Conservation (phyloP, 129 eudicot species). For the Pulicaria dysenterica region DNA sequence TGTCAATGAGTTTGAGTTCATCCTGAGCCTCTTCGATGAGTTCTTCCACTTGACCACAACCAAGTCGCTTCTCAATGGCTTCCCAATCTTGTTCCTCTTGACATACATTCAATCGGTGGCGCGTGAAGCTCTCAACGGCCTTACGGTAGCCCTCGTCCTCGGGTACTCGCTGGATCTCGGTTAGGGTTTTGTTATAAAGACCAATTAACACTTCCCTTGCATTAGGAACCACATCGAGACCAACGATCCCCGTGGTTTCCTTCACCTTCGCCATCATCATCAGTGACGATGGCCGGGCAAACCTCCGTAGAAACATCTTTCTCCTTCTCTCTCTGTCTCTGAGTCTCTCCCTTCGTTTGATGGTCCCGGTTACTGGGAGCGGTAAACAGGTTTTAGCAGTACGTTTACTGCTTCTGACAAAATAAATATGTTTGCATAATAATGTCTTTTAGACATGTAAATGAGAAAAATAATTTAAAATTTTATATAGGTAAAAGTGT, state of each 20-base stretch:
- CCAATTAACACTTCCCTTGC: slow-evolving; percentile 38
- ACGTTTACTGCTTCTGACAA: slow-evolving; percentile 21
- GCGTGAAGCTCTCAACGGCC: slow-evolving; percentile 94
- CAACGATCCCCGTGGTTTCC: slow-evolving; percentile 44
- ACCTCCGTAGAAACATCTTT: slow-evolving; percentile 77
- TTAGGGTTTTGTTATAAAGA: slow-evolving; percentile 69
- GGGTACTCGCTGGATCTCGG: slow-evolving; percentile 88
- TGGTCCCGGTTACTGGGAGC: slow-evolving; percentile 16
- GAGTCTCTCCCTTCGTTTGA: slow-evolving; percentile 1
- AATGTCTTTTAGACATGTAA: too few species aligned
- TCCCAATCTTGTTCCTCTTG: slow-evolving; percentile 93
- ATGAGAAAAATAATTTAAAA: too few species aligned
- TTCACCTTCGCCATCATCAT: slow-evolving; percentile 40
- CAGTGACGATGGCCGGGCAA: slow-evolving; percentile 52
- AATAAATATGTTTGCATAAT: too few species aligned
- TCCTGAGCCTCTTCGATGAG: slow-evolving; percentile 91
- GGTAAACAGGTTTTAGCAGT: slow-evolving; percentile 12
- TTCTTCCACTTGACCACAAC: slow-evolving; percentile 94
- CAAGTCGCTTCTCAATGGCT: slow-evolving; percentile 74
- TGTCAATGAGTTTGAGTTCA: slow-evolving; percentile 80
- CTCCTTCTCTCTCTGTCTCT: not conserved
- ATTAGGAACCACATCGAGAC: slow-evolving; percentile 40
- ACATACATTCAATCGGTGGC: slow-evolving; percentile 86
- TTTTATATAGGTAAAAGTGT: too few species aligned
- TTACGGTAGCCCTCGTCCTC: slow-evolving; percentile 91